Base-by-base conservation (phyloP, 257 asterid genomes). In the Ajuga chamaepitys region DNA sequence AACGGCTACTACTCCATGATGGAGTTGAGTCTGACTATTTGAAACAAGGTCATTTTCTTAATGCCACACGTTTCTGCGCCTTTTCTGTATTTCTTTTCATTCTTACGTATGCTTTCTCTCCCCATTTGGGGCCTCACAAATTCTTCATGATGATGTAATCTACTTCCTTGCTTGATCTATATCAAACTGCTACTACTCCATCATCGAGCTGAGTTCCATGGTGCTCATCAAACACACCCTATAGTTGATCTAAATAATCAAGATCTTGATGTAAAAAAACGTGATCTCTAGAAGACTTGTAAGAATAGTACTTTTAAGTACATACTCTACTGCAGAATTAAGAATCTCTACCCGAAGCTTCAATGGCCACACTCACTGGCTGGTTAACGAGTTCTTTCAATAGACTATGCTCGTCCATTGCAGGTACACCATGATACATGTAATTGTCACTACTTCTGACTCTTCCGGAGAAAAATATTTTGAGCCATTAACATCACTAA, bases 361-460 rank as follows among this genome's bases (percentile, higher is more conserved):
- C 92, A 37, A 88, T 86, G 75, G 95, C 96, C 34, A 88, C 80
- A n/a, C 92, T 88, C 5, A 88, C 17, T 8, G 95, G 95, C 73
- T 86, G 96, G 79, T 86, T 73, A 17, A 89, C 92, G 32, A 79
- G 78, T 30, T 95, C 96, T 67, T 84, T 82, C 63, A 83, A 69
- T 21, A 88, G 80, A n/a, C 83, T 79, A 17, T 76, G 40, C 74
- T 84, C 96, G 30, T 74, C 75, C 60, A 83, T 80, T 28, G 77
- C 82, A 9, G 96, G 96, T 17, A 88, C 95, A 66, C 85, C 88
- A 4, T 78, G 81, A 75, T 66, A 76, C 0, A 85, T 85, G 37
- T 70, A 14, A 83, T 81, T 41, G 85, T 71, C 14, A 81, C 87
- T 13, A 61, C 53, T 11, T 74, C 78, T 0, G 85, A 72, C 66